phyloP scores from a whole-genome alignment of 2,329 filamentous ascomycete species.

The Ceratocystis variospora region DNA sequence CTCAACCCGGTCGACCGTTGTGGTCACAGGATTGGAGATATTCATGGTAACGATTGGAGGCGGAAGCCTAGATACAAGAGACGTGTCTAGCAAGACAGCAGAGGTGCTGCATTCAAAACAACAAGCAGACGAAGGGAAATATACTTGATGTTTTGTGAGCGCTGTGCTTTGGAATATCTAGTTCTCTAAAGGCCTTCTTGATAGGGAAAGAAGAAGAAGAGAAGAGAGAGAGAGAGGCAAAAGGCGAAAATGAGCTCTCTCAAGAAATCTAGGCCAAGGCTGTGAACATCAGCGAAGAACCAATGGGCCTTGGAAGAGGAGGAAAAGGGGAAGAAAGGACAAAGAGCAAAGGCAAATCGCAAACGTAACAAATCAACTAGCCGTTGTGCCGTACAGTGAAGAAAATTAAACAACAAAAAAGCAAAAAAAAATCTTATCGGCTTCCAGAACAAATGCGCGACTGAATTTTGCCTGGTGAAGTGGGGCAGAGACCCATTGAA shows the following conservation, averaged over 20 bases:
- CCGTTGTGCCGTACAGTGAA: not conserved
- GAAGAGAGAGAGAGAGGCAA: not conserved
- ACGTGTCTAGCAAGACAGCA: not conserved
- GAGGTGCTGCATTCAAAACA: not conserved
- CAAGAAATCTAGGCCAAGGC: not conserved
- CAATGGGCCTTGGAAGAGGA: not conserved
- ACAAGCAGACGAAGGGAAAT: not conserved
- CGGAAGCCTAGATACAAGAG: not conserved
- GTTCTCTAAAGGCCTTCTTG: not conserved
- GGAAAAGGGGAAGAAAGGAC: not conserved
- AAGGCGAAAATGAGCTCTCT: not conserved
- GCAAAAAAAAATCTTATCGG: not conserved
- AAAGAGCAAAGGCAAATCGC: not conserved
- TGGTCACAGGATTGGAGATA: conserved; percentile 68
- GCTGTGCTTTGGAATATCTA: not conserved
- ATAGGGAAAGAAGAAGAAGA: not conserved
- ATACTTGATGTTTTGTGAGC: not conserved
- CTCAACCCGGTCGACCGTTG: conserved; percentile 72
- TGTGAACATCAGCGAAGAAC: not conserved
- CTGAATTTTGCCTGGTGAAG: conserved; percentile 15
- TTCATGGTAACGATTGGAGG: conserved; percentile 37
- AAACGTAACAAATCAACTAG: not conserved
- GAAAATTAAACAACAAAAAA: not conserved
- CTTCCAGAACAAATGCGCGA: conserved; percentile 3
- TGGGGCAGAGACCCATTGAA: conserved; percentile 21